A percentile compares a stretch with the other conserved stretches of the same genome.
Conservation (phyloP, 192 early-diverging fungal species). For the Mortierella antarctica region DNA sequence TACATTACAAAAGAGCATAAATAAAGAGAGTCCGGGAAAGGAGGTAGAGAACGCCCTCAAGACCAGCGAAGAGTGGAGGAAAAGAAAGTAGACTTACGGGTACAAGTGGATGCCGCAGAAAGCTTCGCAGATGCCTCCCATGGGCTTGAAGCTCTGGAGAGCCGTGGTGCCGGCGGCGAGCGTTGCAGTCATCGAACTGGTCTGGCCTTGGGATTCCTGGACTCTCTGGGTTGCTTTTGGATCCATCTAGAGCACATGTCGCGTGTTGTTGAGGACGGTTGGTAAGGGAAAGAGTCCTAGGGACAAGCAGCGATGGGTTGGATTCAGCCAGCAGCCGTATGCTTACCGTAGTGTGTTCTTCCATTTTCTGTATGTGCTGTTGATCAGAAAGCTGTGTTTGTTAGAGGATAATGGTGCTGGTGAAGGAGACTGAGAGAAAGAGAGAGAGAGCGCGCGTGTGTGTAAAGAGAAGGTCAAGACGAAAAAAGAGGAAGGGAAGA, state of each 20-base stretch:
- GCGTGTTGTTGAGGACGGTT: not conserved
- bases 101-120: slow-evolving; percentile 60
- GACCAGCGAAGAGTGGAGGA: not conserved
- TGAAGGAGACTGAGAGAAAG: not conserved
- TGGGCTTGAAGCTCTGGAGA: slow-evolving; percentile 55
- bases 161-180: not conserved
- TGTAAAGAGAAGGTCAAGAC: not conserved
- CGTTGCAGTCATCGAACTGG: slow-evolving; percentile 1
- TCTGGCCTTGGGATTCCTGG: slow-evolving; percentile 17
- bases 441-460: not conserved
- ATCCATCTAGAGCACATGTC: not conserved
- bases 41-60: not conserved
- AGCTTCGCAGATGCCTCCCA: slow-evolving; percentile 54
- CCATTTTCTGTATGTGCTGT: slow-evolving; percentile 5
- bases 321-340: no score
- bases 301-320: not conserved
- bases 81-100: slow-evolving; percentile 16
- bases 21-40: not conserved
- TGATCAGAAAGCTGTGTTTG: slow-evolving; percentile 1
- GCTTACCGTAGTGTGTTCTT: slow-evolving; percentile 19
- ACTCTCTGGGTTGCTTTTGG: not conserved
- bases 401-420: not conserved
- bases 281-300: not conserved
- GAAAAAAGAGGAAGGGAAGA: not conserved
- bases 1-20: not conserved